Base-by-base conservation (phyloP, 2,329 filamentous ascomycete genomes). In the Trichoderma lentiforme region DNA sequence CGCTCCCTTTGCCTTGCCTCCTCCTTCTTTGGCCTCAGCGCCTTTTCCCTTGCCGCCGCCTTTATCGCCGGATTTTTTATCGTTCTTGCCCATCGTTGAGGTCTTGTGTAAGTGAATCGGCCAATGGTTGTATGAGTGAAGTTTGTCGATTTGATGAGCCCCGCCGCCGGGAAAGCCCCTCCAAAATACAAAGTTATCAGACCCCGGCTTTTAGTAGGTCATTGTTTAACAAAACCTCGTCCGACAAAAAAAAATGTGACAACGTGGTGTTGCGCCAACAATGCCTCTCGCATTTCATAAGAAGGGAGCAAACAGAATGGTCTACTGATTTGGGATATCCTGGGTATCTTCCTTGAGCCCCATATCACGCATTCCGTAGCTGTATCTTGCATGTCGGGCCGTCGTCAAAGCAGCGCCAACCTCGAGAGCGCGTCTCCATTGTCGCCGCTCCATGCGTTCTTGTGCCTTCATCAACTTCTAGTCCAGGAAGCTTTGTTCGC, bases 1-100 rank as follows among this genome's bases (percentile, higher is more conserved):
- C 1, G 90, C 90, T 28, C 89, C 92, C 70, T 85, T 84, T 24
- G 78, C 76, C 74, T 84, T 84, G 67, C 80, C 80, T 56, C 83
- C 76, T 74, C 79, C 78, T 3, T 76, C 78, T 65, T 80, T 79
- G 24, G 80, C 81, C 47, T 77, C 77, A 7, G 72, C 76, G 21
- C 74, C 77, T 51, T 76, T 77, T 57, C 74, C 78, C 70, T 82
- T 82, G 67, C 73, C 73, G n/a, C 74, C 76, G 6, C 75, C 76
- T 73, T 84, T 84, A 56, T 83, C 83, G 65, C 78, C 77, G 56
- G 80, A 80, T 68, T 84, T 84, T 73, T 83, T 83, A 74, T 83
- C 81, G 78, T 79, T 80, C 76, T 82, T 83, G 3, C 79, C 80
- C 81, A 83, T 83, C 14, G 15, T 72, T 79, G 1, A 32, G 26